Evolutionary conservation across 1,139 yeast species (phyloP), one percentile per base, ranked within the genome.

Genomic region (Debaryomycetaceae sp.): DNA sequence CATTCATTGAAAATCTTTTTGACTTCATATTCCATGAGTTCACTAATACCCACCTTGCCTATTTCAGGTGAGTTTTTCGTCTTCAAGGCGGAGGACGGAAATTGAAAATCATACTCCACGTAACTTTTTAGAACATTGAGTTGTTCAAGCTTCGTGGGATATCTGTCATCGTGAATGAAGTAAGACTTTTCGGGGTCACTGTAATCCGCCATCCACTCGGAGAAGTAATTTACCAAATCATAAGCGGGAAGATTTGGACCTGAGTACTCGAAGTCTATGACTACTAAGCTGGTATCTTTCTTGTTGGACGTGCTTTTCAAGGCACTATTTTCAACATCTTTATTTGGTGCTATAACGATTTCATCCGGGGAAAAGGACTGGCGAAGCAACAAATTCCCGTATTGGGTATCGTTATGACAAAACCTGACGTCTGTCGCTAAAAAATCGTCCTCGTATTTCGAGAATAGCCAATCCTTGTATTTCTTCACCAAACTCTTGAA

Each of bases 131-230:
- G 68, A 54, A 89, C 75, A 57, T 87, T 85, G 51, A 85, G 64
- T 57, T 86, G 85, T 59, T 90, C 85, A 38, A 80, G 78, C 48
- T 72, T 70, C 9, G 70, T 70, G 5, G 99, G 99, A 62, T 77
- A 93, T 39, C 70, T 66, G 8, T 74, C 66, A 31, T 72, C 74
- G 57, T 79, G 73, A 35, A 87, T 70, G 45, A 70, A 78, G 58
- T 85, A 81, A 2, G 95, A 80, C 45, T 65, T 64, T 22, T 74
- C 72, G 1, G 85, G 80, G 55, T 85, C 81, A 57, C 86, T 89
- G 61, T 91, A 93, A 66, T 93, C 89, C 37, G 89, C 79, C 98
- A 91, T 93, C 99, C 99, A 93, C 66, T 93, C 99, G 52, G 87
- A 79, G 49, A 79, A 78, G 66, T 93, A 98, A 62, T 93, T 91